These are phyloP conservation scores for Pseudocohnilembus persalinus DNA, from an alignment of 169 alveolate species.

Conservation along the genomic window DNA sequence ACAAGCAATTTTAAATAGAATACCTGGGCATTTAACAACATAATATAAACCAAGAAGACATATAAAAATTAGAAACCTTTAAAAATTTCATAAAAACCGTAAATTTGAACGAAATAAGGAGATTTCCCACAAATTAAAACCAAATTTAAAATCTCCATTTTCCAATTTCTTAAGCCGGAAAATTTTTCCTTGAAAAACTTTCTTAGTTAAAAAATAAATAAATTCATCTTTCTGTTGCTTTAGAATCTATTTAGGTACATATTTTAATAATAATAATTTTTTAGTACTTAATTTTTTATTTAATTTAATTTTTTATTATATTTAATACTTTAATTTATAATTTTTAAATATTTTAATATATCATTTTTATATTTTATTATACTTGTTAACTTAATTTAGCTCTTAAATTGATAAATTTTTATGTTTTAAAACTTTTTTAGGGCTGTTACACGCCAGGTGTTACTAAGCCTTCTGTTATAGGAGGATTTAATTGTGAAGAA, in stretches of 20 bases:
- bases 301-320: neutral
- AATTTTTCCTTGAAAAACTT: neutral
- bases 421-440: constrained; percentile 15
- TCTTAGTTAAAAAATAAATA: neutral
- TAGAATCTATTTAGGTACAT: constrained; percentile 21
- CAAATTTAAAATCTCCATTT: neutral
- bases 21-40: constrained; percentile 7
- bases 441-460: constrained; percentile 43
- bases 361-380: neutral
- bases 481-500: constrained; percentile 38
- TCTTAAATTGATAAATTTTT: neutral
- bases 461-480: constrained; percentile 31
- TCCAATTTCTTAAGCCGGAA: constrained; percentile 38
- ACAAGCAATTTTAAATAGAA: constrained; percentile 1
- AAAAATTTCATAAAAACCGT: neutral
- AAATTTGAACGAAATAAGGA: neutral
- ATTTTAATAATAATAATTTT: neutral
- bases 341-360: too few species aligned
- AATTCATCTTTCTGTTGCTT: constrained; percentile 27
- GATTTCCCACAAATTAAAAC: neutral
- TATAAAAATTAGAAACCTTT: neutral
- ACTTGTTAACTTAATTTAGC: neutral
- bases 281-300: neutral
- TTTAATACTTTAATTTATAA: neutral
- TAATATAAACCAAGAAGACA: neutral